Conservation (phyloP, 2,329 filamentous ascomycete species). For the Ophiosphaerella herpotricha region DNA sequence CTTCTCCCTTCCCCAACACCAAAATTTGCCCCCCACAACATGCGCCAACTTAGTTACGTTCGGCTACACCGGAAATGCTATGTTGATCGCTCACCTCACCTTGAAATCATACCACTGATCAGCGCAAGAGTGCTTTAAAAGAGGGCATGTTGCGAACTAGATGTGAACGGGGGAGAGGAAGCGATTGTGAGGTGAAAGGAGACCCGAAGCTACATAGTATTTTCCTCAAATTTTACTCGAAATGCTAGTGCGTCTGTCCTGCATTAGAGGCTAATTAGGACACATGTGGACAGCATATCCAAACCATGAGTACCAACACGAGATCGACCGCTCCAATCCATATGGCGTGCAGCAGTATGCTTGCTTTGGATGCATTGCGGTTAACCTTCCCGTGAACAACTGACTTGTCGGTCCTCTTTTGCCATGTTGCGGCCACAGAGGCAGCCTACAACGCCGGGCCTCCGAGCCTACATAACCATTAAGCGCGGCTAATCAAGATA, state of each 20-base stretch:
- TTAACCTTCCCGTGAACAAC: neutral
- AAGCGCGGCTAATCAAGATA: slow-evolving; percentile 1
- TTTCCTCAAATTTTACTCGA: neutral
- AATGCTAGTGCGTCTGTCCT: neutral
- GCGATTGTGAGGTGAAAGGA: slow-evolving; percentile 28
- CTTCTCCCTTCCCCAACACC: slow-evolving; percentile 6
- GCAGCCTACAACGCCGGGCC: neutral
- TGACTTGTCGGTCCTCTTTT: neutral
- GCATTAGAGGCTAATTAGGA: too few relatives aligned
- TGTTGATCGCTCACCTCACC: slow-evolving; percentile 7
- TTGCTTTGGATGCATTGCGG: neutral
- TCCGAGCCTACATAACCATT: neutral
- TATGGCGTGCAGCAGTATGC: too few relatives aligned
- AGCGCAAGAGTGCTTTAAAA: neutral
- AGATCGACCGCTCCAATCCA: too few relatives aligned
- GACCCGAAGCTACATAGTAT: slow-evolving; percentile 17
- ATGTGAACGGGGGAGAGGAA: slow-evolving; percentile 10
- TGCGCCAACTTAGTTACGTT: slow-evolving; percentile 14
- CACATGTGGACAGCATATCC: too few relatives aligned
- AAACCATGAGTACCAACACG: too few relatives aligned
- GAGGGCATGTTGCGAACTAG: too few relatives aligned
- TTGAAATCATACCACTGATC: slow-evolving; percentile 7
- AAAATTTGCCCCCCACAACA: slow-evolving; percentile 8
- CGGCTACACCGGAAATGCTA: slow-evolving; percentile 18
- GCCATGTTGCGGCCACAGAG: neutral